Base-by-base conservation (phyloP, 2,329 filamentous ascomycete species). In the Endocalyx cinctus region DNA sequence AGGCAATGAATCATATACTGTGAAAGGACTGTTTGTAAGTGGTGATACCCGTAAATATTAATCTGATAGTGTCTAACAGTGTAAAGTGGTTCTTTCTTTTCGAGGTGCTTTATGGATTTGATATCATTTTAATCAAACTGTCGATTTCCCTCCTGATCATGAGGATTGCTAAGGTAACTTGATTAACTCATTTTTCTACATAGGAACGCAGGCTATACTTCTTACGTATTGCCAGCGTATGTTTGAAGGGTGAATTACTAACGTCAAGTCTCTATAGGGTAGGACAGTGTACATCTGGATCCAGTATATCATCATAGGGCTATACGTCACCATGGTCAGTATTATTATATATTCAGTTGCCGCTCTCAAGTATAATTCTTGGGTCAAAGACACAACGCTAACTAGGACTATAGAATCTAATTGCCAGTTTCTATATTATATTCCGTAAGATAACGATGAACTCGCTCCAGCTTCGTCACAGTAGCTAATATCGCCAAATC, bases 41-140 rank as follows among this genome's bases (percentile, higher is more conserved):
- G 7, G 3, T 17, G 15, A 19, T 29, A n/a, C n/a, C n/a, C n/a
- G n/a, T n/a, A n/a, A n/a, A n/a, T n/a, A n/a, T n/a, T n/a, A n/a
- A n/a, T n/a, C n/a, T n/a, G n/a, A n/a, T n/a, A n/a, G n/a, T n/a
- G n/a, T n/a, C 19, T 31, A 27, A 35, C 22, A 18, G 7, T 14
- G 12, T 10, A 7, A 18, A 42, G 39, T 46, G 38, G 38, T 46
- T 46, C 32, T 46, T 46, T 27, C 22, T 46, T 11, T 44, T 46
- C 37, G 41, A 44, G 22, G 39, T 46, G n/a, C 42, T 42, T 25
- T 44, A 46, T 27, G 44, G 43, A 27, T 25, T 44, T 13, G 36
- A 35, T 25, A 44, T 46, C 25, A 42, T 46, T 16, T 37, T 39
- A 10, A 23, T 46, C 36, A 46, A 46, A 19, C 20, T 42, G 11